Evolutionary conservation across 2,329 filamentous ascomycete species (phyloP).

Genomic region (Fusarium odoratissimum): DNA sequence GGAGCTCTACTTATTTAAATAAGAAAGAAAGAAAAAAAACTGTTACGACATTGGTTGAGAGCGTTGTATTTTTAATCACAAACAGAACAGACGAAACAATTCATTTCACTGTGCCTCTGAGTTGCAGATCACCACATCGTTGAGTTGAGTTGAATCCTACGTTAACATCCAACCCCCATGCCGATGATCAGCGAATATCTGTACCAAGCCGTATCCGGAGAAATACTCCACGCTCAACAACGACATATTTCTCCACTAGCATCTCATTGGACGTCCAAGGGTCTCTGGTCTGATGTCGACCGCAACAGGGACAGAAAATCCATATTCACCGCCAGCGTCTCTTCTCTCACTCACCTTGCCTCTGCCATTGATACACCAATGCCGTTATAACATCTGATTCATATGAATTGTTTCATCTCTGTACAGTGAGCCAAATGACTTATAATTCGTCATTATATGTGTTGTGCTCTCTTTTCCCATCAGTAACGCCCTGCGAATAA

Average conservation of each 20-base stretch:
- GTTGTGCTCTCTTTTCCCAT: neutral
- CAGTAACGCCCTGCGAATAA: constrained; percentile 10
- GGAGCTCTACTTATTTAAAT: constrained; percentile 46
- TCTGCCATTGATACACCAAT: constrained; percentile 4
- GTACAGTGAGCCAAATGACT: constrained; percentile 23
- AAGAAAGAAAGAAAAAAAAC: neutral
- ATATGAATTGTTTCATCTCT: neutral
- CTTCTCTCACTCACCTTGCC: constrained; percentile 4
- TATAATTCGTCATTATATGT: constrained; percentile 3
- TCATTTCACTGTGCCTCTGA: constrained; percentile 10
- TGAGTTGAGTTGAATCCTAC: neutral
- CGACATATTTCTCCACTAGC: constrained; percentile 28
- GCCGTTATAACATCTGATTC: constrained; percentile 1
- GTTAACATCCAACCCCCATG: neutral
- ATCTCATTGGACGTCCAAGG: constrained; percentile 29
- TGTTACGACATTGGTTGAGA: neutral
- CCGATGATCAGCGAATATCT: neutral
- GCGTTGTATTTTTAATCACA: constrained; percentile 7
- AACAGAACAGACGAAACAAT: neutral
- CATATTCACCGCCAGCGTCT: constrained; percentile 32
- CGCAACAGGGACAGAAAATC: neutral
- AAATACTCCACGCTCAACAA: constrained; percentile 29
- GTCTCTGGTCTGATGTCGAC: constrained; percentile 10
- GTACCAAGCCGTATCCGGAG: constrained; percentile 35
- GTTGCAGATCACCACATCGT: neutral